Base-by-base conservation (phyloP, 352 stramenopile species). In the Phytophthora colocasiae region DNA sequence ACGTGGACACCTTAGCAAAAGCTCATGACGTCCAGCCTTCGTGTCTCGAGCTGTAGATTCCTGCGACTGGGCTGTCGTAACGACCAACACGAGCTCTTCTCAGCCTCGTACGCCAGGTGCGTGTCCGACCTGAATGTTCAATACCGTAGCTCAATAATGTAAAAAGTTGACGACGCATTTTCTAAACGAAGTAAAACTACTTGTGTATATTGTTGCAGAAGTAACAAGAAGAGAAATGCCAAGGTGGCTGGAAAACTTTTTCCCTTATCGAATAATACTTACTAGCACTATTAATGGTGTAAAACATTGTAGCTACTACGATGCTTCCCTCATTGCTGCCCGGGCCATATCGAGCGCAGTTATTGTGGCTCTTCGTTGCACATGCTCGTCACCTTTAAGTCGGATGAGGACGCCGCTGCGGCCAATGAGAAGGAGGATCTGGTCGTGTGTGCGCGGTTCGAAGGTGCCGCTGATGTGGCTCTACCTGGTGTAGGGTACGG, bases 251-350 rank as follows among this genome's bases (percentile, higher is more conserved):
- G 10, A 34, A 17, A 34, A 15, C 29, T 0, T 32, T 32, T 36
- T 50, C 14, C 14, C 44, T 4, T 34, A 56, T 34, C 57, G 32
- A 15, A 2, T 22, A 22, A 22, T 22, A 22, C 19, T 22, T 22
- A 2, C 22, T 22, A 22, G 22, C 22, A 22, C 22, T 22, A 22
- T 17, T 41, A 12, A 17, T 5, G 22, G 22, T 12, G 15, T 5
- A 38, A 10, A 11, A 29, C 22, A 31, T 32, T 46, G 15, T 60
- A 70, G 60, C 29, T 74, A 36, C 44, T 70, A 11, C 66, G 72
- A 3, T 81, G 73, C 53, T 81, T 78, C 56, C 73, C 73, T 12
- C 73, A 81, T 49, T 81, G 69, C 43, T 81, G 73, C 45, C 73
- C 69, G 1, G 47, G 58, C 11, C 73, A 81, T 48, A 38, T 64